Conservation (phyloP, 345 rosid genomes). For the Geranium rotundifolium region DNA sequence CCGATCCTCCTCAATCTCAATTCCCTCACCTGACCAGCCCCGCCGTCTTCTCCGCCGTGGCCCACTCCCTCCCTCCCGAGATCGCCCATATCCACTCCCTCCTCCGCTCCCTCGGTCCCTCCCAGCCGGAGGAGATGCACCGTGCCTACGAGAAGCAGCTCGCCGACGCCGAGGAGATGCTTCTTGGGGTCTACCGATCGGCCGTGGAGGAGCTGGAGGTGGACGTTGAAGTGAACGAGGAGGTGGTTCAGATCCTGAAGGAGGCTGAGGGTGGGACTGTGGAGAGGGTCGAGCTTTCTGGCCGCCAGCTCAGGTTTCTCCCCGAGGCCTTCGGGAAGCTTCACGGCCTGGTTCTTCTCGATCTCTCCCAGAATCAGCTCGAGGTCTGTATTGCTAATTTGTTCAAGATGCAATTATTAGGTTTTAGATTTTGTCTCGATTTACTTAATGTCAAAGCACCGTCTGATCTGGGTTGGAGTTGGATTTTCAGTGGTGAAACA, state of each 20-base stretch:
- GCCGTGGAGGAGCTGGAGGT: conserved; percentile 25
- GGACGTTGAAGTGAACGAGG: conserved; percentile 29
- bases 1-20: conserved; percentile 29
- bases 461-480: not conserved
- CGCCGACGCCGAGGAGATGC: conserved; percentile 54
- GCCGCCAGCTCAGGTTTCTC: conserved; percentile 44
- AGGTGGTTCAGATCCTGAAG: conserved; percentile 42
- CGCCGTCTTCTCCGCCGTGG: conserved; percentile 33
- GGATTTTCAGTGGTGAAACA: not conserved
- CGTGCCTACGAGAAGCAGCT: conserved; percentile 45
- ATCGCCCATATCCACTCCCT: conserved; percentile 43
- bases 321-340: conserved; percentile 77
- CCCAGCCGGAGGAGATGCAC: conserved; percentile 67
- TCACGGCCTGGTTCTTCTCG: conserved; percentile 46
- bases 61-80: conserved; percentile 37
- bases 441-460: not conserved
- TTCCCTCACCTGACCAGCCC: conserved; percentile 41
- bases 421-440: no score
- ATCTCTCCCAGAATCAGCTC: conserved; percentile 59
- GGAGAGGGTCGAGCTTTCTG: conserved; percentile 54
- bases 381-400: conserved; percentile 29
- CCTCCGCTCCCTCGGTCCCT: conserved; percentile 52
- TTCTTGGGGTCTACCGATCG: conserved; percentile 39
- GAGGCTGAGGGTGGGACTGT: conserved; percentile 26
- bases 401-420: not conserved